phyloP scores from a whole-genome alignment of 2,329 filamentous ascomycete species.

The Coniochaeta ligniaria region DNA sequence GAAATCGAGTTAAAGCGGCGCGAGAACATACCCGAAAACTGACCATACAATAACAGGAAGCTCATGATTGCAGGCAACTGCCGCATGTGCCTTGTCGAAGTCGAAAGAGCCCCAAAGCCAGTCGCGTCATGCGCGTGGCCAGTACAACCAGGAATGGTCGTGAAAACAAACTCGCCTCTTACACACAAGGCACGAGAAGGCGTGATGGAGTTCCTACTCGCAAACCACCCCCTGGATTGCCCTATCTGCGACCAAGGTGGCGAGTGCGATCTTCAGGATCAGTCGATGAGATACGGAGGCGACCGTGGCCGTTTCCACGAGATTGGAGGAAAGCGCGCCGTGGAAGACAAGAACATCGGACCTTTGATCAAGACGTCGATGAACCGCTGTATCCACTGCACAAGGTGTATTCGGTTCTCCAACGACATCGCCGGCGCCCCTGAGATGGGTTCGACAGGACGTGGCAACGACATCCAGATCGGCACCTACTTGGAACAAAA shows the following conservation, averaged over 20 bases:
- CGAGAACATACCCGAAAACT: not conserved
- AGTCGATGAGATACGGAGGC: conserved; percentile 97
- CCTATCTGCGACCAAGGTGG: conserved; percentile 98
- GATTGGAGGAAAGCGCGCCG: conserved; percentile 87
- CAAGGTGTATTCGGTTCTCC: conserved; percentile 92
- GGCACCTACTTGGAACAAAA: conserved; percentile 95
- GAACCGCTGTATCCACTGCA: conserved; percentile 99
- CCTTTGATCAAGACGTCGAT: conserved; percentile 98
- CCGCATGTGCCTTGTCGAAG: conserved; percentile 98
- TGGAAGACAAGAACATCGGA: conserved; percentile 99
- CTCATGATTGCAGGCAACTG: conserved; percentile 99
- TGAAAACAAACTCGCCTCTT: conserved; percentile 95
- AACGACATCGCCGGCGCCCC: conserved; percentile 96
- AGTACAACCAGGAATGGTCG: conserved; percentile 96
- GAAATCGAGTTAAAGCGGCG: not conserved
- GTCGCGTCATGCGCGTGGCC: conserved; percentile 99
- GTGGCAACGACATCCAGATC: conserved; percentile 96
- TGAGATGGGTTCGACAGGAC: conserved; percentile 87
- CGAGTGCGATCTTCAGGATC: conserved; percentile 97
- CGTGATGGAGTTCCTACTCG: conserved; percentile 97
- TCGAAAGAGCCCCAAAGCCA: conserved; percentile 92
- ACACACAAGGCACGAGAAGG: conserved; percentile 97
- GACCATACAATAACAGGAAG: conserved; percentile 52
- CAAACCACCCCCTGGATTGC: conserved; percentile 94
- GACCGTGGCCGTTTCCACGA: conserved; percentile 98